Evolutionary conservation across 768 basidiomycete genomes (phyloP), one percentile per base, ranked within the genome.

Genomic region (Tylopilus cervinicoccineus): DNA sequence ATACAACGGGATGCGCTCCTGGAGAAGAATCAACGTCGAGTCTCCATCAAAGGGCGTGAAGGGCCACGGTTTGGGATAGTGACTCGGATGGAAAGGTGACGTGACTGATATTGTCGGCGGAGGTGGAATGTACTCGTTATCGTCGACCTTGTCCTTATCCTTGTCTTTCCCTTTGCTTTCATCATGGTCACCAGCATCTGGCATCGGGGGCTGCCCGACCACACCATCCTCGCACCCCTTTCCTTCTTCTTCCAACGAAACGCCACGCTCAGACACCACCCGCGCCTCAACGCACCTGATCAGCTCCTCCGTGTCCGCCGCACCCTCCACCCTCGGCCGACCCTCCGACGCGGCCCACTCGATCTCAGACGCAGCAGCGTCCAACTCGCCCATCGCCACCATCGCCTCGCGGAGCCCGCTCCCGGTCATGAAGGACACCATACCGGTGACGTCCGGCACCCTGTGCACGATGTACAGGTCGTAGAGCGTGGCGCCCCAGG

Each of bases 51-150:
- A 77, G 0, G 76, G 76, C 2, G 60, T 55, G 5, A 70, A 45
- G 4, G 75, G 72, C 72, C 74, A 74, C 16, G 69, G 70, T 14
- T 58, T 47, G 7, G 74, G 72, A 43, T 77, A 75, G 33, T 67
- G 62, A 8, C 57, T 55, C 0, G 59, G 56, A 46, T 69, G 54
- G 49, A 73, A 75, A 4, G 59, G 61, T 2, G 60, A 62, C 0
- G 58, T 50, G 31, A 51, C 9, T 2, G 60, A 50, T 23, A 57
- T 47, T n/a, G 13, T 37, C 5, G 36, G 31, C 29, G 53, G 43
- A 17, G 46, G 38, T 2, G 53, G 48, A 28, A 49, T 32, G 19
- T 4, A 8, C 3, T 14, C 6, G 3, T 4, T 19, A 14, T 2
- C 3, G 36, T 39, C 32, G 10, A 20, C 26, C n/a, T n/a, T n/a